Base-by-base conservation (phyloP, 805 yeast genomes). In the Candida nitratophila region DNA sequence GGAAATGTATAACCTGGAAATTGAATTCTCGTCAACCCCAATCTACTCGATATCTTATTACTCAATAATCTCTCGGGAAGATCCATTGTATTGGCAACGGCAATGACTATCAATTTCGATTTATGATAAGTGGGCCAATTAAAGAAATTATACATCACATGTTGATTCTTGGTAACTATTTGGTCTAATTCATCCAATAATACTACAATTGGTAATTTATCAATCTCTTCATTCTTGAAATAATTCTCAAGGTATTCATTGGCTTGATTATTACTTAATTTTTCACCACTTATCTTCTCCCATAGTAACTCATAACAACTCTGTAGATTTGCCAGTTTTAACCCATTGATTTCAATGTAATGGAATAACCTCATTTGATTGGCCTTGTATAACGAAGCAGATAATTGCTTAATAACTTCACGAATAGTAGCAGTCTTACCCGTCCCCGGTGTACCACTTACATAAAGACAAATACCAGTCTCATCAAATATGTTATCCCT, bases 31-130 rank as follows among this genome's bases (percentile, higher is more conserved):
- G 86, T 79, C 32, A 90, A 70, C 1, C 99, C 99, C 46, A 93
- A 70, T 51, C 99, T 77, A 1, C 96, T 87, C 0, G 96, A 83
- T 3, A 89, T 84, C 63, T 93, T 93, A 63, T 88, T 91, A 17
- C 93, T 80, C 34, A 93, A 68, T 41, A 82, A 73, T 43, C 96
- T 70, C 59, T 93, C 99, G 0, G 99, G 98, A 40, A 93, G 67
- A 66, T 93, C 98, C 96, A 93, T 89, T 0, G 97, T 90, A 61
- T 93, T 93, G 4, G 98, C 97, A 27, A 93, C 89, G 0, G 98
- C 97, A 36, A 93, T 72, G 2, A 93, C 95, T 41, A 93, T 78
- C 41, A 93, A 68, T 54, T 82, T 82, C 4, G 98, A 89, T 50
- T 79, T 70, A 12, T 76, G 68, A 55, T 86, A 80, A 0, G 96